phyloP scores from a whole-genome alignment of 2,329 filamentous ascomycete species.

The Alternaria dauci region DNA sequence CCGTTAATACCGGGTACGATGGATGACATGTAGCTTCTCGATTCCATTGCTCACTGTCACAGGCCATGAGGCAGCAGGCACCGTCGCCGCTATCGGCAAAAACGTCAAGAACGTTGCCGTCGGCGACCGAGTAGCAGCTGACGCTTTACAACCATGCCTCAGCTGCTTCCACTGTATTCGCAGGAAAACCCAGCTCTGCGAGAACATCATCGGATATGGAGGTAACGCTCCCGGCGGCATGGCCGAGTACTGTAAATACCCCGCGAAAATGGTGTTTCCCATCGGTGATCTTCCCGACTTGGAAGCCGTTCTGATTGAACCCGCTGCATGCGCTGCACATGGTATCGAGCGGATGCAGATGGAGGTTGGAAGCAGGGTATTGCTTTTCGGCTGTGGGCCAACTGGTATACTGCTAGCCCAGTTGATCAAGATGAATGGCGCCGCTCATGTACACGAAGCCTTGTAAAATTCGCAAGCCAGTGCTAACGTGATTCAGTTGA shows the following conservation, averaged over 20 bases:
- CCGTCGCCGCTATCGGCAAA: conserved; percentile 66
- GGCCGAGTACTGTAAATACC: conserved; percentile 71
- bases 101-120: conserved; percentile 68
- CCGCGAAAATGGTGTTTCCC: conserved; percentile 68
- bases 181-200: conserved; percentile 72
- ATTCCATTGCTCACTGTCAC: neutral
- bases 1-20: conserved; percentile 33
- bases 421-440: conserved; percentile 70
- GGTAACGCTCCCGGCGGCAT: conserved; percentile 76
- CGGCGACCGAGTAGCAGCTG: conserved; percentile 68
- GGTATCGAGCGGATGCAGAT: conserved; percentile 74
- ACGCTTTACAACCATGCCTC: conserved; percentile 72
- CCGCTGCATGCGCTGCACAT: conserved; percentile 75
- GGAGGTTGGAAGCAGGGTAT: conserved; percentile 69
- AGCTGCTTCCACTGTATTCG: conserved; percentile 78
- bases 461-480: neutral
- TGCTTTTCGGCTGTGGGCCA: conserved; percentile 72
- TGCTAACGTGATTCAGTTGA: conserved; percentile 51
- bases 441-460: conserved; percentile 61
- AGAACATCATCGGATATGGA: conserved; percentile 72
- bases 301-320: conserved; percentile 75
- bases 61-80: conserved; percentile 73
- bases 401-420: conserved; percentile 72
- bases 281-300: conserved; percentile 71
- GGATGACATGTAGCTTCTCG: neutral